A percentile compares a stretch with the other conserved stretches of the same genome.
Evolutionary conservation across 345 rosid genomes (phyloP).

Genomic region (Pistacia integerrima): DNA sequence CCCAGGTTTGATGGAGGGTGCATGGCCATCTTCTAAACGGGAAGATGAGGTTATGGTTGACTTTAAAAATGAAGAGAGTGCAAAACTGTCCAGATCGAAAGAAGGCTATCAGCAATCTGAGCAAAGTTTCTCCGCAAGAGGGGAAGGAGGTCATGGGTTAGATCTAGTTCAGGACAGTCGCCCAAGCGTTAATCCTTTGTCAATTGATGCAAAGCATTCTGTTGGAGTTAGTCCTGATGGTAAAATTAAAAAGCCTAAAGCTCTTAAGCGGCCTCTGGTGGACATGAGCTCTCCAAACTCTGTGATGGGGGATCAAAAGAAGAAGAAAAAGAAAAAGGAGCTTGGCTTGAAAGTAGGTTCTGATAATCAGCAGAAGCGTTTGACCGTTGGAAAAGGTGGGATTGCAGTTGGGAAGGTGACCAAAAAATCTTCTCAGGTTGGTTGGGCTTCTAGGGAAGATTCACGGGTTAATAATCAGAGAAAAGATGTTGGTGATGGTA

Average conservation of each 20-base stretch:
- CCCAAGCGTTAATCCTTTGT: slow-evolving; percentile 29
- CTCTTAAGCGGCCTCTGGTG: slow-evolving; percentile 45
- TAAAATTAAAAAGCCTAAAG: slow-evolving; percentile 57
- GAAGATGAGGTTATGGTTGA: slow-evolving; percentile 36
- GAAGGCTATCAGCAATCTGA: slow-evolving; percentile 48
- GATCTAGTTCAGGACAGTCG: slow-evolving; percentile 34
- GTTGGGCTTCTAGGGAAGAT: slow-evolving; percentile 38
- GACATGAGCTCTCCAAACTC: slow-evolving; percentile 44
- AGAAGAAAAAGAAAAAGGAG: slow-evolving; percentile 76
- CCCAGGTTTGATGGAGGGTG: slow-evolving; percentile 21
- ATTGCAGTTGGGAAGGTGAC: slow-evolving; percentile 18
- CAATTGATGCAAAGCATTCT: slow-evolving; percentile 41
- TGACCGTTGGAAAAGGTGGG: slow-evolving; percentile 48
- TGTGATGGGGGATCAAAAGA: slow-evolving; percentile 45
- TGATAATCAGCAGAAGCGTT: slow-evolving; percentile 49
- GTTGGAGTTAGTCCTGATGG: slow-evolving; percentile 36
- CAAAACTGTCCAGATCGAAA: slow-evolving; percentile 24
- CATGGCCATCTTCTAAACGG: slow-evolving; percentile 22
- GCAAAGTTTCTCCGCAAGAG: slow-evolving; percentile 25
- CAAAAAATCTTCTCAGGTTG: slow-evolving; percentile 40
- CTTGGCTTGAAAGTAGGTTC: slow-evolving; percentile 33
- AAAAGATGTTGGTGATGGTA: slow-evolving; percentile 40
- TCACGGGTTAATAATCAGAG: slow-evolving; percentile 29
- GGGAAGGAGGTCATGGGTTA: slow-evolving; percentile 36
- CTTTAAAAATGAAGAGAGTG: slow-evolving; percentile 39